Conservation (phyloP, 2,329 filamentous ascomycete genomes). For the Taxawa tesnikishii region DNA sequence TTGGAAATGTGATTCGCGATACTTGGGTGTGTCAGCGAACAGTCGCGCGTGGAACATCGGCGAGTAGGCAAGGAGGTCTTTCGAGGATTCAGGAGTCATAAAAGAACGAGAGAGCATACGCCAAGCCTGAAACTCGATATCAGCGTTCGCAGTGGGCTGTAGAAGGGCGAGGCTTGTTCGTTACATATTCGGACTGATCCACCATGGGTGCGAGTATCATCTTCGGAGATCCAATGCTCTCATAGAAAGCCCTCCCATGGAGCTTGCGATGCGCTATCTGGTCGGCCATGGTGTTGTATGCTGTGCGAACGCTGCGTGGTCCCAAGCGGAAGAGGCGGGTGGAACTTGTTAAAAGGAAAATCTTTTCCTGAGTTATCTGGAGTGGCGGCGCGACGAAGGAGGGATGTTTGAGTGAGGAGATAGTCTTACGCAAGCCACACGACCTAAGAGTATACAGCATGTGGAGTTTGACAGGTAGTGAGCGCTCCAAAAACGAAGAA, state of each 20-base stretch:
- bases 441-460: no score
- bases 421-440: no score
- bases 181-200: constrained; percentile 95
- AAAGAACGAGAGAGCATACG: constrained; percentile 92
- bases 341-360: no score
- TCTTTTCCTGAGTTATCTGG: no score
- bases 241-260: constrained; percentile 74
- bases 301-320: no score
- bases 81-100: constrained; percentile 51
- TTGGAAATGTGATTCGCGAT: constrained; percentile 73
- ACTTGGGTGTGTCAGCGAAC: constrained; percentile 64
- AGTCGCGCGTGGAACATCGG: constrained; percentile 94
- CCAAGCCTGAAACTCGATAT: constrained; percentile 63
- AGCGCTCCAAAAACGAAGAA: no score
- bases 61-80: constrained; percentile 70
- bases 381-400: no score
- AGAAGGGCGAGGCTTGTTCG: no score
- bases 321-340: no score
- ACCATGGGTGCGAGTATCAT: constrained; percentile 94
- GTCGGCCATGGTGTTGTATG: no score
- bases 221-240: constrained; percentile 86
- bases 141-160: background rate
- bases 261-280: constrained; percentile 17
- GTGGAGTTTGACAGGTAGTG: no score
- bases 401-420: no score